Evolutionary conservation across 1,284 basidiomycete genomes (phyloP).

Genomic region (Coniferiporia weirii): DNA sequence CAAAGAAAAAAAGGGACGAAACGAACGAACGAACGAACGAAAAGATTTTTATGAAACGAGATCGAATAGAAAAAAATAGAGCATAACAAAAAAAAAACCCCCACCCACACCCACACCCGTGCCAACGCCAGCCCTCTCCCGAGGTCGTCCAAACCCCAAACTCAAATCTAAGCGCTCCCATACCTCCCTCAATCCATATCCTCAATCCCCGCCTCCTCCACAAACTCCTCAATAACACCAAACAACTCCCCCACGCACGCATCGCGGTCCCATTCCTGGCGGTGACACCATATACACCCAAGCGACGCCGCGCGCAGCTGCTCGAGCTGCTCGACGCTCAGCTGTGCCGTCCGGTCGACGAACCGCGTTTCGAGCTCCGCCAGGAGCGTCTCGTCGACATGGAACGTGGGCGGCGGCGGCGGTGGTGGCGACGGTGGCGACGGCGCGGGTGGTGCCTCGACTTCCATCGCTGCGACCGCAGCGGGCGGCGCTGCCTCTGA

Average conservation of each 20-base stretch:
- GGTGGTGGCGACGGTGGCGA: slow-evolving; percentile 10
- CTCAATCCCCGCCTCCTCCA: slow-evolving; percentile 45
- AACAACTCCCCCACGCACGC: slow-evolving; percentile 56
- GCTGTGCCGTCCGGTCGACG: slow-evolving; percentile 43
- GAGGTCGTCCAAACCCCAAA: too few species aligned
- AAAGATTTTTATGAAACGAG: not conserved
- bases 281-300: slow-evolving; percentile 74
- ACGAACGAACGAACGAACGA: not conserved
- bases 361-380: slow-evolving; percentile 42
- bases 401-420: slow-evolving; percentile 66
- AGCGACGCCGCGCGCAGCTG: slow-evolving; percentile 85
- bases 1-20: not conserved
- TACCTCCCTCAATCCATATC: slow-evolving; percentile 8
- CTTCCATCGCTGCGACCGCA: too few species aligned
- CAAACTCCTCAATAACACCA: slow-evolving; percentile 51
- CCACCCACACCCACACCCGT: too few species aligned
- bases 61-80: not conserved
- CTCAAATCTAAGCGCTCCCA: too few species aligned
- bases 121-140: too few species aligned
- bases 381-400: slow-evolving; percentile 45
- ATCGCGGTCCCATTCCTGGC: slow-evolving; percentile 81
- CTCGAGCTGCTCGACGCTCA: slow-evolving; percentile 88
- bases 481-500: slow-evolving; percentile 29
- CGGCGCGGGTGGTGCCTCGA: slow-evolving; percentile 38
- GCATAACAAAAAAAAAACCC: not conserved